These are phyloP conservation scores for Pichia norvegensis DNA, from an alignment of 1,139 yeast species.

Conservation along the genomic window DNA sequence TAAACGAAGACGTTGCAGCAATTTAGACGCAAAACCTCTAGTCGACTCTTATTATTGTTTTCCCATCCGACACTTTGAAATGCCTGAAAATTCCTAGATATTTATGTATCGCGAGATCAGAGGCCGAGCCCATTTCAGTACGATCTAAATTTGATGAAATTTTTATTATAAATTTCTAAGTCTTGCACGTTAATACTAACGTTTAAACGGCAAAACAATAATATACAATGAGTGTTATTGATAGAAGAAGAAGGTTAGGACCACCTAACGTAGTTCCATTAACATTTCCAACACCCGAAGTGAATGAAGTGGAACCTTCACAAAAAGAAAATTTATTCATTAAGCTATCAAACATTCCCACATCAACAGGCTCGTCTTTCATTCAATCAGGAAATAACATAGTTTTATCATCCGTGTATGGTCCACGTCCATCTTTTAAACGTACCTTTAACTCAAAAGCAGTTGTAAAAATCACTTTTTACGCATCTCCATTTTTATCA, in stretches of 20 bases:
- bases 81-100: no score
- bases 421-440: constrained; percentile 68
- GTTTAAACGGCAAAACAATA: no score
- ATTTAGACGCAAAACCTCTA: no score
- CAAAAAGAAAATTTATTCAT: constrained; percentile 23
- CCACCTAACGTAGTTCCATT: constrained; percentile 54
- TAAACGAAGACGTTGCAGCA: no score
- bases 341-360: constrained; percentile 56
- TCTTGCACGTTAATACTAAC: no score
- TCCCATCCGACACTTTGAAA: no score
- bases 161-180: no score
- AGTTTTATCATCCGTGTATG: constrained; percentile 69
- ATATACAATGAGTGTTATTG: constrained; percentile 38
- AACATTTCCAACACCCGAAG: constrained; percentile 26
- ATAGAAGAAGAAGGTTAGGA: constrained; percentile 67
- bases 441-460: constrained; percentile 24
- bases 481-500: constrained; percentile 17
- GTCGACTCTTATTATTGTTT: no score
- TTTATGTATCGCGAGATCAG: no score
- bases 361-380: constrained; percentile 80
- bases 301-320: neutral
- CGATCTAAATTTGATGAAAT: no score
- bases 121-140: no score
- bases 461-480: constrained; percentile 21
- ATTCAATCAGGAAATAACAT: constrained; percentile 59